Evolutionary conservation across 139 green algal genomes (phyloP), one percentile per base, ranked within the genome.

Genomic region (Trebouxia sp.): DNA sequence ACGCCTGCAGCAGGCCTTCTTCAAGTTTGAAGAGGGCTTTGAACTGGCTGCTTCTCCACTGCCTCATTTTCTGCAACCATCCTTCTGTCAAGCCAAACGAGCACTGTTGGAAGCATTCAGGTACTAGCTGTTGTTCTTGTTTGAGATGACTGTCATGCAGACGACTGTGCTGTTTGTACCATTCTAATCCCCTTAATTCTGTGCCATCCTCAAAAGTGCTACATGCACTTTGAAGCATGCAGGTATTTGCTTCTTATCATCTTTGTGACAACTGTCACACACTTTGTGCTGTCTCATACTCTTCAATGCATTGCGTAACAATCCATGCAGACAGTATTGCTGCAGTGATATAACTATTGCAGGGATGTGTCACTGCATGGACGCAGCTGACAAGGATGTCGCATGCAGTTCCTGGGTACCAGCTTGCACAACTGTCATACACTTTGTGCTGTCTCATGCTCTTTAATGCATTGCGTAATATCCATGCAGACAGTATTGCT

Each of bases 11-110:
- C 8, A 69, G 22, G 70, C 67, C 22, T 91, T 88, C 35, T 88
- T 88, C 11, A 38, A 37, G 0, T 95, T 95, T 87, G 91, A 96
- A 48, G 83, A 55, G 0, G 76, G 80, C 0, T 96, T 95, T 83
- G 92, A 95, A 87, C 66, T 95, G 42, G 91, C 90, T 1, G 92
- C 92, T 0, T 94, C 90, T 0, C 92, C 92, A 1, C 39, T 96
- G 75, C 91, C 91, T 1, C 92, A 96, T 76, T 12, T 87, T 6
- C 66, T 96, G 11, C 91, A 93, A 80, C 91, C 87, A 0, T 1
- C 24, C 9, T 96, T 94, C 66, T 75, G 83, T 4, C 4, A 17
- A 32, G 78, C 81, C 0, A 66, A 79, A 9, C 32, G 41, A 9
- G 50, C 39, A 11, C 82, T 90, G 72, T 56, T 90, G 17, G 38